Evolutionary conservation across 2,329 filamentous ascomycete genomes (phyloP).

Genomic region (Xylariales sp.): DNA sequence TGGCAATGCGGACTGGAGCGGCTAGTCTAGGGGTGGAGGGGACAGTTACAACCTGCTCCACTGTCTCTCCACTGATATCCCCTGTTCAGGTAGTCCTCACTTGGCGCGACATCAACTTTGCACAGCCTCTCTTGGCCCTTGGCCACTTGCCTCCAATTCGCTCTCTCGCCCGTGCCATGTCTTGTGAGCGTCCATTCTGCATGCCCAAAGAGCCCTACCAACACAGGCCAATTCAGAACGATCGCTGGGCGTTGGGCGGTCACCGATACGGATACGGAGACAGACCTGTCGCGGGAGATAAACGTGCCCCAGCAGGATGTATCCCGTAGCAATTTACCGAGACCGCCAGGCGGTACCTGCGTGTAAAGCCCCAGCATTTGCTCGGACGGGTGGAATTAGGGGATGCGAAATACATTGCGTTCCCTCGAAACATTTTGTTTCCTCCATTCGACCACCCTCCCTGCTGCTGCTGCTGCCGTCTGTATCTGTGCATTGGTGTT

Average conservation of each 20-base stretch:
- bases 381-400: not conserved
- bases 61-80: no score
- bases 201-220: no score
- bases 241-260: no score
- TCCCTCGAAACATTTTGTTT: not conserved
- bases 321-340: not conserved
- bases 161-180: conserved; percentile 1
- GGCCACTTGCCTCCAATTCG: conserved; percentile 9
- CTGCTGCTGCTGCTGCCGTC: not conserved
- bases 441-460: not conserved
- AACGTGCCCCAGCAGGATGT: not conserved
- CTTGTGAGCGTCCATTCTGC: conserved; percentile 2
- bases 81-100: no score
- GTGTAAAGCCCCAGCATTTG: not conserved
- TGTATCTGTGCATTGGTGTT: not conserved
- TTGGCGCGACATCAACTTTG: conserved; percentile 4
- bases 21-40: no score
- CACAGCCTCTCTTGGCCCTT: conserved; percentile 12
- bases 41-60: no score
- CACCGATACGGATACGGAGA: not conserved
- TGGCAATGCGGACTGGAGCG: no score
- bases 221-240: no score
- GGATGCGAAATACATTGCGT: not conserved
- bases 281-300: not conserved
- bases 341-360: conserved; percentile 1